Evolutionary conservation across 1,284 basidiomycete genomes (phyloP).

Genomic region (Marasmius sp.): DNA sequence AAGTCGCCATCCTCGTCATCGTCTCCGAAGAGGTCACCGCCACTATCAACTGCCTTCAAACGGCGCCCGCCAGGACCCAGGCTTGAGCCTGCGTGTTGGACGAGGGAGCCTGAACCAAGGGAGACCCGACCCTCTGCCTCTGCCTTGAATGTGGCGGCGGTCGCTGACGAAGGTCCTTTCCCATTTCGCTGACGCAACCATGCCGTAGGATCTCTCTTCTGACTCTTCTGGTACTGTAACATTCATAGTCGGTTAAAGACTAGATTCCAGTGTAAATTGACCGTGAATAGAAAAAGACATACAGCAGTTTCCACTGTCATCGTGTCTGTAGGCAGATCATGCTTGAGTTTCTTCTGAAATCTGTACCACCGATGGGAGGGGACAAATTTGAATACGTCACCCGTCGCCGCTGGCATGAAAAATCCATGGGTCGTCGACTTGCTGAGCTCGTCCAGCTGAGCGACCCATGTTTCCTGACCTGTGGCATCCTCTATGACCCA

Average conservation of each 20-base stretch:
- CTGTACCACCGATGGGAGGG: slow-evolving; percentile 88
- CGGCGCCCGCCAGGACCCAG: slow-evolving; percentile 63
- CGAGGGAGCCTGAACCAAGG: slow-evolving; percentile 41
- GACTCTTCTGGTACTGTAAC: slow-evolving; percentile 39
- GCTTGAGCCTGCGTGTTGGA: slow-evolving; percentile 52
- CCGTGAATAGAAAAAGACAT: slow-evolving; percentile 17
- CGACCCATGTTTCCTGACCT: slow-evolving; percentile 73
- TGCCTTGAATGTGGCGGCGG: slow-evolving; percentile 64
- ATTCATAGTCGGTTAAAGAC: not conserved
- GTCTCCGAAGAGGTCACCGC: slow-evolving; percentile 63
- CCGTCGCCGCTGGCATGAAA: slow-evolving; percentile 72
- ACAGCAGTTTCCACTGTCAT: slow-evolving; percentile 64
- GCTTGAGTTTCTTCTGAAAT: slow-evolving; percentile 80
- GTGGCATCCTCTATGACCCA: slow-evolving; percentile 85
- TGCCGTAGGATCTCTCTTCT: slow-evolving; percentile 71
- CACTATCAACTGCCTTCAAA: slow-evolving; percentile 63
- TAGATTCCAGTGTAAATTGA: not conserved
- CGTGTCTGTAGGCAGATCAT: slow-evolving; percentile 72
- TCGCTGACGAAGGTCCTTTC: slow-evolving; percentile 55
- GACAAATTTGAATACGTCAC: slow-evolving; percentile 79
- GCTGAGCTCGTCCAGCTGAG: slow-evolving; percentile 74
- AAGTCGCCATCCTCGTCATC: slow-evolving; percentile 63
- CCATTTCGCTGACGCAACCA: slow-evolving; percentile 68
- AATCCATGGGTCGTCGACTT: slow-evolving; percentile 65
- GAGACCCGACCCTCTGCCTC: slow-evolving; percentile 48